Evolutionary conservation across 2,329 filamentous ascomycete genomes (phyloP).

Genomic region (Aspergillus sp.): DNA sequence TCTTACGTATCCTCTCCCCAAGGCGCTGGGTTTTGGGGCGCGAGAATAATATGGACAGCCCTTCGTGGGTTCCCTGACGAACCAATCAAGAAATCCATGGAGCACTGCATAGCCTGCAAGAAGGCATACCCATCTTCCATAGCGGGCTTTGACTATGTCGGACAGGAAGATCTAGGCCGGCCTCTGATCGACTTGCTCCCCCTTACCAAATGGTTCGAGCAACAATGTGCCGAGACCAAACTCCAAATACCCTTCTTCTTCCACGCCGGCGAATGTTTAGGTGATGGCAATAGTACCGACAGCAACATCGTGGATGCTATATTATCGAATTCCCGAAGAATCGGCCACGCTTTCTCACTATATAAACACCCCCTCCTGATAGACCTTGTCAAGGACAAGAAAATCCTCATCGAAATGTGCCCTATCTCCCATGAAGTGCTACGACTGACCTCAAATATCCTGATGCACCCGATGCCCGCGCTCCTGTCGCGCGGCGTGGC

Average conservation of each 20-base stretch:
- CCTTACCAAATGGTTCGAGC: conserved; percentile 10
- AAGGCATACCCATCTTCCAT: conserved; percentile 6
- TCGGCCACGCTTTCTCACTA: conserved; percentile 13
- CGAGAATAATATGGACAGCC: conserved; percentile 14
- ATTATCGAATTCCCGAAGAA: conserved; percentile 9
- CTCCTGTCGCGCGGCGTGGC: conserved; percentile 11
- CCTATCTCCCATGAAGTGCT: conserved; percentile 15
- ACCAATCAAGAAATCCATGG: conserved; percentile 6
- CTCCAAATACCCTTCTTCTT: conserved; percentile 14
- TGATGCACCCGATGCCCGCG: conserved; percentile 15
- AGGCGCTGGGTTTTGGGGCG: conserved; percentile 12
- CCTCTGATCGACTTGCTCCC: conserved; percentile 10
- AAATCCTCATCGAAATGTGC: conserved; percentile 15
- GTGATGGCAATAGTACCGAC: conserved; percentile 12
- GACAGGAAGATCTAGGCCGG: conserved; percentile 10
- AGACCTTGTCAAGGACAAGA: conserved; percentile 9
- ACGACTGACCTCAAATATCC: conserved; percentile 12
- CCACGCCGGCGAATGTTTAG: conserved; percentile 15
- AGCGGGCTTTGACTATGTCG: conserved; percentile 14
- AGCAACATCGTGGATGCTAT: conserved; percentile 12
- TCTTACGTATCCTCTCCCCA: conserved; percentile 5
- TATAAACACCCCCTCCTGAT: conserved; percentile 16
- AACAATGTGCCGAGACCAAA: conserved; percentile 1
- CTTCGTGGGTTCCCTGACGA: conserved; percentile 6
- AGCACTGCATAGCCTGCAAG: conserved; percentile 4